phyloP scores from a whole-genome alignment of 2,329 filamentous ascomycete genomes.

The Trichoderma afroharzianum region DNA sequence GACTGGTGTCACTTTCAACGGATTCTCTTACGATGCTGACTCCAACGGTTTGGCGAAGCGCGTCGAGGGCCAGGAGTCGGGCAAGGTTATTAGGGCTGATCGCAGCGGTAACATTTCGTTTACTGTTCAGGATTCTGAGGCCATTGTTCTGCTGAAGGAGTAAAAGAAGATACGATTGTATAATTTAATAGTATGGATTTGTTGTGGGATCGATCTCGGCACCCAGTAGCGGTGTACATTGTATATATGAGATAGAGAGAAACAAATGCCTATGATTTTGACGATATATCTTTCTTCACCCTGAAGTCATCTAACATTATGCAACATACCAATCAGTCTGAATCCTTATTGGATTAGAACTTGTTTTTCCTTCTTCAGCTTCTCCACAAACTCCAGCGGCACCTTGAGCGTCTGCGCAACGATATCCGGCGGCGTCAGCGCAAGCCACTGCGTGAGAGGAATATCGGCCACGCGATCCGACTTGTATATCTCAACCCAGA shows the following conservation, averaged over 20 bases:
- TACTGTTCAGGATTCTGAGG: slow-evolving; percentile 21
- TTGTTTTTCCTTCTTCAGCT: slow-evolving; percentile 62
- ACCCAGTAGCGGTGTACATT: not conserved
- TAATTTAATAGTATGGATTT: not conserved
- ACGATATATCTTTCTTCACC: not conserved
- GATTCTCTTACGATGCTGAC: slow-evolving; percentile 22
- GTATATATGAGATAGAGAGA: not conserved
- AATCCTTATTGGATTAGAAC: slow-evolving; percentile 35
- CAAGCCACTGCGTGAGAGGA: slow-evolving; percentile 65
- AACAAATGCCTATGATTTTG: not conserved
- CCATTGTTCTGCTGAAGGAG: slow-evolving; percentile 20
- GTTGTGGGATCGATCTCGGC: not conserved
- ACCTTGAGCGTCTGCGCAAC: slow-evolving; percentile 59
- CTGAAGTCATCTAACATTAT: not conserved
- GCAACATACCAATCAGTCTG: not conserved
- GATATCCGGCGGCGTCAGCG: slow-evolving; percentile 60
- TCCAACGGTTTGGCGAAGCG: slow-evolving; percentile 18
- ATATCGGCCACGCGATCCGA: slow-evolving; percentile 64
- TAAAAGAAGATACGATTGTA: not conserved
- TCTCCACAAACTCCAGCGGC: slow-evolving; percentile 51
- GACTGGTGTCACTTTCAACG: slow-evolving; percentile 22
- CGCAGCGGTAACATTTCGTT: slow-evolving; percentile 16
- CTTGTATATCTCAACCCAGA: slow-evolving; percentile 69
- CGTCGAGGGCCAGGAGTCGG: not conserved
- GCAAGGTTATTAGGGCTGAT: slow-evolving; percentile 17